Conservation (phyloP, 208 protist genomes). For the Acanthamoeba rhysodes region DNA sequence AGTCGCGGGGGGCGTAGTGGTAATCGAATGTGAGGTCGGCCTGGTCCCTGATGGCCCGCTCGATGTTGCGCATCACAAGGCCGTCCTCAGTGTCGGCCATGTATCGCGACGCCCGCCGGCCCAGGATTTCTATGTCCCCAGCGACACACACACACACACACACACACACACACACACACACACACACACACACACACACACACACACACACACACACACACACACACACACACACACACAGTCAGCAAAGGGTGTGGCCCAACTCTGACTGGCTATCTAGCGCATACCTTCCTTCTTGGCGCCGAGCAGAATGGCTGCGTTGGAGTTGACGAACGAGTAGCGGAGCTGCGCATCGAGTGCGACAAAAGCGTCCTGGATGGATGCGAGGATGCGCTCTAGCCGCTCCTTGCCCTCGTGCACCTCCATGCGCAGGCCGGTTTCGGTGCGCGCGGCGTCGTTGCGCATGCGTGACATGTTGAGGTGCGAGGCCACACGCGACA, state of each 20-base stretch:
- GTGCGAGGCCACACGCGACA: too few relatives aligned
- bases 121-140: not conserved
- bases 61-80: not conserved
- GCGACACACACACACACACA: not conserved
- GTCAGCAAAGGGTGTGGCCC: not conserved
- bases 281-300: constrained; percentile 15
- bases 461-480: constrained; percentile 23
- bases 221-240: not conserved
- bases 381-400: constrained; percentile 37
- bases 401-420: constrained; percentile 39
- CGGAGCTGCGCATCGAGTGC: not conserved
- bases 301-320: constrained; percentile 15
- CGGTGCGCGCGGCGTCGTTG: not conserved
- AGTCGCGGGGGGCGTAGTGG: not conserved
- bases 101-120: not conserved
- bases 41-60: not conserved
- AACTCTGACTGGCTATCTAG: too few relatives aligned
- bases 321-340: constrained; percentile 43
- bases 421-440: not conserved
- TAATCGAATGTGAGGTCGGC: constrained; percentile 26
- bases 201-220: too few relatives aligned
- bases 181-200: too few relatives aligned
- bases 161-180: too few relatives aligned
- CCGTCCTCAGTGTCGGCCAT: constrained; percentile 55
- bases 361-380: constrained; percentile 57